Conservation (phyloP, 192 early-diverging fungal genomes). For the Jimgerdemannia flammicorona region DNA sequence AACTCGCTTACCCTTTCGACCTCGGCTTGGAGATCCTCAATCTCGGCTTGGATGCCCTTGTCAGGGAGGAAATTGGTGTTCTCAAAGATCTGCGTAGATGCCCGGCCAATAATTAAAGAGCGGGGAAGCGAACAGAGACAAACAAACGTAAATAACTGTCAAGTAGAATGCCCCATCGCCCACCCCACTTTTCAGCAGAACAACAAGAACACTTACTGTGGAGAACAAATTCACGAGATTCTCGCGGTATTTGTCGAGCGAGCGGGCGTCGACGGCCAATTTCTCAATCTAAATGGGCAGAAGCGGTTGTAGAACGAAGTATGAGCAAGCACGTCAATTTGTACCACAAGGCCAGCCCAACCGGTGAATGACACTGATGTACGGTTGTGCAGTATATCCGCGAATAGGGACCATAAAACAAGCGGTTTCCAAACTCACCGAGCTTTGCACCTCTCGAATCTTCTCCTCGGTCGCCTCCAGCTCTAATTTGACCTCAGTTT, state of each 20-base stretch:
- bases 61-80: slow-evolving; percentile 6
- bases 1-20: background rate
- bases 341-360: too few relatives aligned
- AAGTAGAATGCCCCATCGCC: background rate
- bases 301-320: background rate
- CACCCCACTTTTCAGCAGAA: background rate
- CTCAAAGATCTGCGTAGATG: slow-evolving; percentile 5
- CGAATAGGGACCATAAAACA: too few relatives aligned
- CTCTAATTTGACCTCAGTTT: background rate
- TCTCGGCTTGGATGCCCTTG: slow-evolving; percentile 1
- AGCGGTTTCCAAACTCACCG: background rate
- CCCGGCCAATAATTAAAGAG: background rate
- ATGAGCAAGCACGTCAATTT: too few relatives aligned
- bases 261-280: slow-evolving; percentile 23
- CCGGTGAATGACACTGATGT: too few relatives aligned
- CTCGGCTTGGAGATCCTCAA: slow-evolving; percentile 8
- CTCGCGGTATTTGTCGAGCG: slow-evolving; percentile 27
- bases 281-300: slow-evolving; percentile 19
- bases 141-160: background rate
- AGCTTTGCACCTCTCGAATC: background rate
- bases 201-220: slow-evolving; percentile 11
- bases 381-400: too few relatives aligned
- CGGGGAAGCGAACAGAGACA: background rate
- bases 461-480: background rate
- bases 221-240: slow-evolving; percentile 21